Evolutionary conservation across 305 asterid species (phyloP).

Genomic region (Solanum chacoense): DNA sequence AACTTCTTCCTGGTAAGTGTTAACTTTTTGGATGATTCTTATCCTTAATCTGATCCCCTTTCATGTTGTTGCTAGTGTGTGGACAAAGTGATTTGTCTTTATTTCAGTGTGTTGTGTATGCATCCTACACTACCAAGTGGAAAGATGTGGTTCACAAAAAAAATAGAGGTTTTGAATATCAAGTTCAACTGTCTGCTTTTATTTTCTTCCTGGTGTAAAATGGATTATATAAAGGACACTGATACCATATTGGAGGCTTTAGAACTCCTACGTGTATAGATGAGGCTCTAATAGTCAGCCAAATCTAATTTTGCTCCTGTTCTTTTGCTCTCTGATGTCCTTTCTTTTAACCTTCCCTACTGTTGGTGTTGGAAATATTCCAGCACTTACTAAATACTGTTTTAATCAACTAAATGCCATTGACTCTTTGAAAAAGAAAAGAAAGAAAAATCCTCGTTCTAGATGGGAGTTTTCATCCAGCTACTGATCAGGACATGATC

Average conservation of each 20-base stretch:
- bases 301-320: neutral
- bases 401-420: neutral
- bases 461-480: neutral
- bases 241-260: neutral
- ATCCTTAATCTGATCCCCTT: neutral
- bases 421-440: neutral
- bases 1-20: conserved; percentile 83
- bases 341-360: neutral
- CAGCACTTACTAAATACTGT: neutral
- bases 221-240: neutral
- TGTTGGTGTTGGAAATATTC: neutral
- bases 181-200: neutral
- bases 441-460: neutral
- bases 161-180: neutral
- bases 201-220: neutral
- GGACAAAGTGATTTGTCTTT: neutral
- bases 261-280: neutral
- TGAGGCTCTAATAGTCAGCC: neutral
- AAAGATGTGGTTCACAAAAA: neutral
- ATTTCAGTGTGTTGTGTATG: neutral
- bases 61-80: neutral
- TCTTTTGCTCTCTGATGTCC: neutral
- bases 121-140: neutral
- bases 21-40: neutral
- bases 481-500: neutral